phyloP scores from a whole-genome alignment of 2,329 filamentous ascomycete species.

The Trichoderma pleuroti region DNA sequence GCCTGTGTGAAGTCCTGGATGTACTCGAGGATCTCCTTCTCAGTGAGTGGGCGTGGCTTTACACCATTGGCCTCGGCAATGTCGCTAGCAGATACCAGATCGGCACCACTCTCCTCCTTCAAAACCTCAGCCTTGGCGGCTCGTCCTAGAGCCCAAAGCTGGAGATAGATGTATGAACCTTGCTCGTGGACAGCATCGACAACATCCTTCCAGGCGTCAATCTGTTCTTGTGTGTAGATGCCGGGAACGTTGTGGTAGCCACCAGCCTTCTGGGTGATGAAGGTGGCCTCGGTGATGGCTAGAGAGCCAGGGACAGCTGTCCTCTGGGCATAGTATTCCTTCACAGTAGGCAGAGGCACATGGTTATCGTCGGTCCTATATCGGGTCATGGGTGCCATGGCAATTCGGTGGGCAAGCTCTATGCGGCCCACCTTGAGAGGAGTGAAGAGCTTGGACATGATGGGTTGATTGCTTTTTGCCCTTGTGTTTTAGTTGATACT shows the following conservation, averaged over 20 bases:
- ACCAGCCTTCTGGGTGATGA: constrained; percentile 32
- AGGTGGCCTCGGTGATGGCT: constrained; percentile 46
- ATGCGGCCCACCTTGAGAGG: constrained; percentile 24
- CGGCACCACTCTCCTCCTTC: neutral
- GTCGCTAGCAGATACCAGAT: constrained; percentile 3
- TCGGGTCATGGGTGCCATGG: constrained; percentile 40
- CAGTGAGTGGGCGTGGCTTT: neutral
- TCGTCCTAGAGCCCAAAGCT: constrained; percentile 64
- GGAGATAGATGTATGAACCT: constrained; percentile 58
- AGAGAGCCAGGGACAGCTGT: constrained; percentile 41
- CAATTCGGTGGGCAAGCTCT: constrained; percentile 26
- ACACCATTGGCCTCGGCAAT: neutral
- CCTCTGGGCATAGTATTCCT: constrained; percentile 45
- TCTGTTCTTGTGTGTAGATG: constrained; percentile 55
- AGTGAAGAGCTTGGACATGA: constrained; percentile 11
- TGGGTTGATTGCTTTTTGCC: neutral
- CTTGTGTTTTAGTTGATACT: neutral
- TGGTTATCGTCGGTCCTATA: constrained; percentile 44
- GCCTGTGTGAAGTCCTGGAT: constrained; percentile 59
- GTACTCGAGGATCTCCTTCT: constrained; percentile 59
- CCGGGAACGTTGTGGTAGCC: constrained; percentile 46
- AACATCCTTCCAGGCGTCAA: constrained; percentile 57
- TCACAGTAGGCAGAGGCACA: constrained; percentile 32
- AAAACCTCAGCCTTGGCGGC: constrained; percentile 25
- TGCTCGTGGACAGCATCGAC: constrained; percentile 62